Conservation (phyloP, 2,329 filamentous ascomycete genomes). For the Xylariaceae sp. region DNA sequence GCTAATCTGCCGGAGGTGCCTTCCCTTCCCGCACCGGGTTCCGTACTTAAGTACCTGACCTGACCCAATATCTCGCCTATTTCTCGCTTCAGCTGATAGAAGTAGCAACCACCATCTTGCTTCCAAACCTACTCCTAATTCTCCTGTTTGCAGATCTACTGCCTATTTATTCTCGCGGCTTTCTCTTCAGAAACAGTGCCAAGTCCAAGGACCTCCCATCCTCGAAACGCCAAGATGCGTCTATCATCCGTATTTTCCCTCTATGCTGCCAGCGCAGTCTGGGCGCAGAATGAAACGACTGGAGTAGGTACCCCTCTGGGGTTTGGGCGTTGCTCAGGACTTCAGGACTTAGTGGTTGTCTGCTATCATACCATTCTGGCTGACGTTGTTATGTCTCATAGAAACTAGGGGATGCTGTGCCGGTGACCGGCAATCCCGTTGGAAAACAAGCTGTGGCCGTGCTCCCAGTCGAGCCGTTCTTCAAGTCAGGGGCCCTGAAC, state of each 20-base stretch:
- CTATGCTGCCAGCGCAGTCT: slow-evolving; percentile 20
- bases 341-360: too few relatives aligned
- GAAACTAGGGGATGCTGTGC: slow-evolving; percentile 44
- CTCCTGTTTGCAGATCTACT: too few relatives aligned
- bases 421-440: slow-evolving; percentile 50
- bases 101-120: too few relatives aligned
- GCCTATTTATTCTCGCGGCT: too few relatives aligned
- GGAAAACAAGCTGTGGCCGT: slow-evolving; percentile 49
- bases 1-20: too few relatives aligned
- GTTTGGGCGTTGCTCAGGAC: too few relatives aligned
- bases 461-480: slow-evolving; percentile 50
- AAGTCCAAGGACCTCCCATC: not conserved
- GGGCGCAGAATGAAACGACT: slow-evolving; percentile 24
- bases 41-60: too few relatives aligned
- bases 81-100: too few relatives aligned
- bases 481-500: slow-evolving; percentile 39
- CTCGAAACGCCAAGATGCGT: slow-evolving; percentile 27
- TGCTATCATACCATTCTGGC: not conserved
- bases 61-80: too few relatives aligned
- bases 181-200: not conserved
- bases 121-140: too few relatives aligned
- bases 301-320: slow-evolving; percentile 22
- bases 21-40: too few relatives aligned
- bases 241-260: slow-evolving; percentile 24
- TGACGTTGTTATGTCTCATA: slow-evolving; percentile 20